Base-by-base conservation (phyloP, 2,329 filamentous ascomycete genomes). In the Monosporascus sp. region DNA sequence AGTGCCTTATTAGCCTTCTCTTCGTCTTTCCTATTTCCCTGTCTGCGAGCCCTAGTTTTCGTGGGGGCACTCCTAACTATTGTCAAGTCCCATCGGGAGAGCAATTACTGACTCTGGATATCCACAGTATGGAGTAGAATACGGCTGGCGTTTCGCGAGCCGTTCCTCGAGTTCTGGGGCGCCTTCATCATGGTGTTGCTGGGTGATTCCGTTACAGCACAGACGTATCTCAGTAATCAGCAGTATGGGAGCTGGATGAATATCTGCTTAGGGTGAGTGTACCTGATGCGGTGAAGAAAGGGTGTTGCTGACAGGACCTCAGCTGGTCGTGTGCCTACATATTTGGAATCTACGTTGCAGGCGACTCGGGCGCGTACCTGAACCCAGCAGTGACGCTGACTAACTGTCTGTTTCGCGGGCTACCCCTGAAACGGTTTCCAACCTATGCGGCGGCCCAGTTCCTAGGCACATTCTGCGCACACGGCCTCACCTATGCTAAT, bases 351-450 rank as follows among this genome's bases (percentile, higher is more conserved):
- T 89, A 89, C 60, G 77, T 80, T n/a, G 75, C 75, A 6, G 80
- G 80, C 49, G 84, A 87, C 60, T 84, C 80, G 3, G 86, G 85
- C 7, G 84, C 80, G 1, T 86, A 88, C 63, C 74, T 90, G 59
- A 87, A 86, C 63, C 84, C 87, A 0, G 87, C 84, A n/a, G 80
- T 90, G 17, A 89, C 86, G 1, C 76, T 90, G 27, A 77, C 80
- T 55, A 87, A 84, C 68, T 89, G 86, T 63, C 68, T 90, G 47
- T 87, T 80, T 66, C 82, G 87, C 51, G 79, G 81, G 51, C 78
- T 88, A 27, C 84, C 87, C 6, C 89, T 85, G 83, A 77, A 81
- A 45, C 83, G 86, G 39, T 83, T 89, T 56, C 86, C 85, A 1
- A 68, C 85, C n/a, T 90, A 90, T 67, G 72, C 81, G 38, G 52